phyloP scores from a whole-genome alignment of 208 protist species.

The Acanthamoeba castellanii region DNA sequence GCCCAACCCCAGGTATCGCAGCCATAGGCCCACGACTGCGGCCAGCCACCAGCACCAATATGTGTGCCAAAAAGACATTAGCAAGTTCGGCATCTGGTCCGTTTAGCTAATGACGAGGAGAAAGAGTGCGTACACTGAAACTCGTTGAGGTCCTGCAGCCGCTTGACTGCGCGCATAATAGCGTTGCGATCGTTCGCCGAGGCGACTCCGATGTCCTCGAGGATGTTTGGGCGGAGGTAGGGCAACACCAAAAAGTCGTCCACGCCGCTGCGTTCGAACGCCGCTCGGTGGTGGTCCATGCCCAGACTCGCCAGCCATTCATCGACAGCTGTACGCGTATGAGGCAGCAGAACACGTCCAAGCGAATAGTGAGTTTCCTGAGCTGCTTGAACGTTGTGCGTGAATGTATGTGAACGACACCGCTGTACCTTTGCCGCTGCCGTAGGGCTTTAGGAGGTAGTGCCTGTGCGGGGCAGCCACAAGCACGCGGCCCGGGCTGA shows the following conservation, averaged over 20 bases:
- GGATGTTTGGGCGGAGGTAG: conserved; percentile 64
- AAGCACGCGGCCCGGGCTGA: conserved; percentile 37
- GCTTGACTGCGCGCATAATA: conserved; percentile 56
- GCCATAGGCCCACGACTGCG: conserved; percentile 60
- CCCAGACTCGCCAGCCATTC: conserved; percentile 47
- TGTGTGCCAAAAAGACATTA: no score
- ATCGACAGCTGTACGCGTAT: conserved; percentile 30
- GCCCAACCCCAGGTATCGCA: conserved; percentile 49
- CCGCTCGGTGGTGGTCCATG: neutral
- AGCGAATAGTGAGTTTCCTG: neutral
- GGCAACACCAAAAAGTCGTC: conserved; percentile 73
- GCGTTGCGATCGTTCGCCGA: neutral
- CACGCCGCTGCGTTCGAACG: neutral
- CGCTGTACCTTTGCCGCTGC: conserved; percentile 23
- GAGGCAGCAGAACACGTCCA: neutral
- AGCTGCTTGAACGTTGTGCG: neutral
- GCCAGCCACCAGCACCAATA: no score
- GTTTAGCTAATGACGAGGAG: neutral
- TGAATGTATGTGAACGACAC: neutral
- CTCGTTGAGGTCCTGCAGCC: conserved; percentile 16
- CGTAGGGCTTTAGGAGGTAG: conserved; percentile 43
- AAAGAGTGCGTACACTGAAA: neutral
- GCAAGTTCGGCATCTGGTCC: neutral
- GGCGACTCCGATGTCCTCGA: conserved; percentile 56
- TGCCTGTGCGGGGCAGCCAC: neutral